A percentile compares a stretch with the other conserved stretches of the same genome.
Conservation (phyloP, 2,329 filamentous ascomycete genomes). For the Cercospora sp. region DNA sequence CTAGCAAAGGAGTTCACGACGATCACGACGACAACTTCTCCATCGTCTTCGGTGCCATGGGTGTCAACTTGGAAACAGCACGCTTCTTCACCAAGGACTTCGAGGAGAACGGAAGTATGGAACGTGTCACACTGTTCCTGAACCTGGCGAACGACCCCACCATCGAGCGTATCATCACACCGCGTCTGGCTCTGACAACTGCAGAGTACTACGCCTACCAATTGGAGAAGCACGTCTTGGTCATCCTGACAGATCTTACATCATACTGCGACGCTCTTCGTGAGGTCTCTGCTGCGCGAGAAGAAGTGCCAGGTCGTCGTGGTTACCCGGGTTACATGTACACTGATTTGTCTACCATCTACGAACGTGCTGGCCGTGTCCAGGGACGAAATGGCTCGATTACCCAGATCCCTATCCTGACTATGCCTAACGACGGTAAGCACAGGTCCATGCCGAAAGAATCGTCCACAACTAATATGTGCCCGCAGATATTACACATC, state of each 20-base stretch:
- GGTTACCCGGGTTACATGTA: conserved; percentile 99
- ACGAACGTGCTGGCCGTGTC: conserved; percentile 98
- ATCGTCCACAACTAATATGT: conserved; percentile 14
- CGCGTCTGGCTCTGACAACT: conserved; percentile 94
- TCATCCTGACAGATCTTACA: conserved; percentile 96
- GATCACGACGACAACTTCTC: conserved; percentile 99
- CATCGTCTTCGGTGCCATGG: conserved; percentile 99
- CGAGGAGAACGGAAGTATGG: conserved; percentile 98
- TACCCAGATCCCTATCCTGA: conserved; percentile 97
- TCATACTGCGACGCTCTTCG: conserved; percentile 98
- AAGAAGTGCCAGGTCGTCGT: conserved; percentile 98
- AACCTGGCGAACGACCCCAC: conserved; percentile 99
- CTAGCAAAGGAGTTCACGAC: conserved; percentile 93
- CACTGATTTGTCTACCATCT: conserved; percentile 99
- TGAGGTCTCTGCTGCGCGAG: conserved; percentile 95
- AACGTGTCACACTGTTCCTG: conserved; percentile 94
- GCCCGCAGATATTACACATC: conserved; percentile 82
- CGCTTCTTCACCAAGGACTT: conserved; percentile 99
- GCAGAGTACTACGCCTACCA: conserved; percentile 99
- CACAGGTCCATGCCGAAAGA: background rate
- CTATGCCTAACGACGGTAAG: conserved; percentile 95
- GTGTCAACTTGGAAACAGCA: conserved; percentile 98
- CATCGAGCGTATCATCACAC: conserved; percentile 99
- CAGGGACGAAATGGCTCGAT: conserved; percentile 96
- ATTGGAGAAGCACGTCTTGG: conserved; percentile 98